Evolutionary conservation across 805 yeast species (phyloP), one percentile per base, ranked within the genome.

Genomic region (Debaryomyces prosopidis): DNA sequence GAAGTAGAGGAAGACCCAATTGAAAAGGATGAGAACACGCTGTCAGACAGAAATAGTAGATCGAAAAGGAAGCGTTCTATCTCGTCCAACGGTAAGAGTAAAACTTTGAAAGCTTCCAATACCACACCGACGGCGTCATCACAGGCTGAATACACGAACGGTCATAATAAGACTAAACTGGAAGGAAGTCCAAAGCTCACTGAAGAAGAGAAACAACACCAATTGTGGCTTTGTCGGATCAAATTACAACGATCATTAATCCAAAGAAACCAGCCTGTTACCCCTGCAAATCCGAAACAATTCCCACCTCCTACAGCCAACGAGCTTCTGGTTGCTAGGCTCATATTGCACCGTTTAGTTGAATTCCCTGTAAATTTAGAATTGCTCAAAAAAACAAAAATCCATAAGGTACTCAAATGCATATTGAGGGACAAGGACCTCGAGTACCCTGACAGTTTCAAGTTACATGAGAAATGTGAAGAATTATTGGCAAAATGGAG

Each of bases 391-490:
- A 59, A 60, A 17, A 75, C 82, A 12, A 79, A 77, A 52, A 62
- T 79, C 42, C 81, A 78, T 54, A 79, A 79, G 56, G 82, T 79
- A 1, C 55, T 79, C 47, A 76, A 73, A 54, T 78, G 79, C 44
- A 75, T 79, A 16, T 47, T 69, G 41, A 69, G 68, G 45, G 66
- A 69, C 47, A 64, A 63, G 20, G 62, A 62, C 30, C 62, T 76
- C 49, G 73, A 66, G 47, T 68, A 71, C 47, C 66, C 71, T 11
- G 70, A 73, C 32, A 73, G 76, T 48, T 73, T 68, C 57, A 65
- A 71, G 46, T 65, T 78, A 46, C 80, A 76, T 47, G 73, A 70
- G 43, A 62, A 76, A 49, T 71, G 77, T 46, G 62, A 59, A 18
- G 69, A 68, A 34, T 55, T 78, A 30, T 55, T 78, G 39, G 42